These are phyloP conservation scores for Parafenestella ontariensis DNA, from an alignment of 2,329 filamentous ascomycete genomes.

Conservation along the genomic window DNA sequence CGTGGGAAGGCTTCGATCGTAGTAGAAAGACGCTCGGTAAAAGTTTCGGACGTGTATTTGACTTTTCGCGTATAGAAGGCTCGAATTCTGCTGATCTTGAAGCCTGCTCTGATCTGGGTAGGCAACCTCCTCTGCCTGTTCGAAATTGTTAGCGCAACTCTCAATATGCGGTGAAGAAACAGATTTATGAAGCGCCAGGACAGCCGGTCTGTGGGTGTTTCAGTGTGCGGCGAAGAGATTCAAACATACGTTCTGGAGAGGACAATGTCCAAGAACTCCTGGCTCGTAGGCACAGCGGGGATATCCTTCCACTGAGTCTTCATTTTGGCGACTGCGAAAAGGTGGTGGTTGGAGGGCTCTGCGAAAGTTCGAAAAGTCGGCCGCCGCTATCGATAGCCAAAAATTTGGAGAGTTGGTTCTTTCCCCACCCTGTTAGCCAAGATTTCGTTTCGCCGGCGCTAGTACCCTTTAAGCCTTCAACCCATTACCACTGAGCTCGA, in stretches of 20 bases:
- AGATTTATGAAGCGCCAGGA: no score
- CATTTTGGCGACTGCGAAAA: conserved; percentile 43
- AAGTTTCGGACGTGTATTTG: conserved; percentile 97
- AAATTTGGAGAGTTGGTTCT: conserved; percentile 20
- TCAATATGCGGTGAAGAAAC: no score
- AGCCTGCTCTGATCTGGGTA: conserved; percentile 93
- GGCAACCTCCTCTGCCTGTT: conserved; percentile 89
- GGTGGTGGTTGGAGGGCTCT: conserved; percentile 21
- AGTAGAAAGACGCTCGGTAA: conserved; percentile 87
- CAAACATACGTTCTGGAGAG: conserved; percentile 80
- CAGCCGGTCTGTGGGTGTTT: no score
- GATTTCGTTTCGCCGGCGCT: conserved; percentile 14
- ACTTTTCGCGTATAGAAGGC: conserved; percentile 92
- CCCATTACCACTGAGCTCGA: not conserved
- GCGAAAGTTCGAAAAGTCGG: conserved; percentile 20
- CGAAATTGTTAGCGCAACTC: no score
- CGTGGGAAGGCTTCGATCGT: conserved; percentile 91
- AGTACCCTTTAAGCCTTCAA: not conserved
- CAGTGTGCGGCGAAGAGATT: no score
- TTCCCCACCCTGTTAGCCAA: conserved; percentile 18
- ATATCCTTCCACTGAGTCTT: conserved; percentile 66
- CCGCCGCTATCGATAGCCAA: conserved; percentile 21
- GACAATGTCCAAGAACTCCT: conserved; percentile 98
- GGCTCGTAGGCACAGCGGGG: conserved; percentile 84
- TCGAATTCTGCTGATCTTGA: conserved; percentile 95